Evolutionary conservation across 139 green algal genomes (phyloP), one percentile per base, ranked within the genome.

Genomic region (Deuterostichococcus epilithicus): DNA sequence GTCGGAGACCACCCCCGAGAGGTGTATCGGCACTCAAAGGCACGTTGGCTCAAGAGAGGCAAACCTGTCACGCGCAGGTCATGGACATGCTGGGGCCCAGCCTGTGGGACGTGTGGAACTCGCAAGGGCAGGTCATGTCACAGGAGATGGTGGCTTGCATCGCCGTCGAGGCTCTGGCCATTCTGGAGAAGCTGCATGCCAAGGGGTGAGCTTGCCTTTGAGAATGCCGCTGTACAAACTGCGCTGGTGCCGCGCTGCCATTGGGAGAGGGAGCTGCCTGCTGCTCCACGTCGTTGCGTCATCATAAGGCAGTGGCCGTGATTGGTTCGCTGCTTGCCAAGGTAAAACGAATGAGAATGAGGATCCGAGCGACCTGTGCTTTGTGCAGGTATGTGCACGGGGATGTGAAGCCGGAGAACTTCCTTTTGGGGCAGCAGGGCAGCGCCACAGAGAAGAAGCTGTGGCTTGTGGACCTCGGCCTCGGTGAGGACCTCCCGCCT

Each of bases 141-240:
- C 92, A 97, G 86, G 96, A 99, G 84, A 99, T 99, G 96, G 96
- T 99, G 23, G 92, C 95, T 1, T 98, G 96, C 86, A 98, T 99
- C 35, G 96, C 96, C 25, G 86, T 98, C 22, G 96, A 99, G 85
- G 90, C 96, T 10, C 86, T 99, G 26, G 88, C 90, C 36, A 99
- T 99, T 76, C 86, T 99, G 60, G 94, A 99, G 85, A 94, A 97
- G 77, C 88, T 99, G 74, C 96, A 99, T 81, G 74, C 74, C 58
- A 97, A 97, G 81, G 95, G 95, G 91, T 97, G 79, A 76, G 84
- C 68, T 52, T 23, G 42, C n/a, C n/a, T n/a, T n/a, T n/a, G n/a
- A n/a, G n/a, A n/a, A n/a, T n/a, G n/a, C n/a, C n/a, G n/a, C n/a
- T n/a, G n/a, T n/a, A n/a, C n/a, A n/a, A n/a, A n/a, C n/a, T n/a